Conservation (phyloP, 805 yeast species). For the Wickerhamiella bombiphila region DNA sequence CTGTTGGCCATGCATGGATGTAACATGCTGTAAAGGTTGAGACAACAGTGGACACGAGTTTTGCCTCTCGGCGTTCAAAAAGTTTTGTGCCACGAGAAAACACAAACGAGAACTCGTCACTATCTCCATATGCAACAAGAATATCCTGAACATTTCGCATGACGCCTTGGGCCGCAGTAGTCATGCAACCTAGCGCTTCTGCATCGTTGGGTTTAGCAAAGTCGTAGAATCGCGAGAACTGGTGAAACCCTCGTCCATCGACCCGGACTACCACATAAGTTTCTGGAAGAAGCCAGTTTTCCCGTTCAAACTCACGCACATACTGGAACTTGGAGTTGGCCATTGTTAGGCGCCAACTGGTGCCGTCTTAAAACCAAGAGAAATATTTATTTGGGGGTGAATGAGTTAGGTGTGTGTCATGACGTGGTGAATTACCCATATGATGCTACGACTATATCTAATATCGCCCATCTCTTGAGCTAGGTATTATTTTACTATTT, state of each 20-base stretch:
- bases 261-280: constrained; percentile 72
- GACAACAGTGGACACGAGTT: constrained; percentile 67
- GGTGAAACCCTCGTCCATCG: constrained; percentile 89
- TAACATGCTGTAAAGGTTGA: constrained; percentile 71
- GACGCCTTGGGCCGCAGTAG: constrained; percentile 55
- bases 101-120: constrained; percentile 85
- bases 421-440: too few species aligned
- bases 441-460: too few species aligned
- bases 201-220: constrained; percentile 82
- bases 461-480: too few species aligned
- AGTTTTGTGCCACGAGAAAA: constrained; percentile 46
- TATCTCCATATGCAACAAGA: constrained; percentile 78
- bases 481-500: too few species aligned
- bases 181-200: constrained; percentile 67
- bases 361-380: too few species aligned
- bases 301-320: constrained; percentile 68
- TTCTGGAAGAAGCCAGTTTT: constrained; percentile 57
- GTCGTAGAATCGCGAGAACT: constrained; percentile 51
- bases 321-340: constrained; percentile 82
- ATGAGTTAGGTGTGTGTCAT: too few species aligned
- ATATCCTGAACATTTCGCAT: constrained; percentile 57
- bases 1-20: constrained; percentile 46
- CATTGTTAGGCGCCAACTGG: too few species aligned
- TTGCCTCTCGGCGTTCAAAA: constrained; percentile 73
- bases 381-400: too few species aligned